Conservation (phyloP, 108 stramenopile genomes). For the Asterionellopsis glacialis region DNA sequence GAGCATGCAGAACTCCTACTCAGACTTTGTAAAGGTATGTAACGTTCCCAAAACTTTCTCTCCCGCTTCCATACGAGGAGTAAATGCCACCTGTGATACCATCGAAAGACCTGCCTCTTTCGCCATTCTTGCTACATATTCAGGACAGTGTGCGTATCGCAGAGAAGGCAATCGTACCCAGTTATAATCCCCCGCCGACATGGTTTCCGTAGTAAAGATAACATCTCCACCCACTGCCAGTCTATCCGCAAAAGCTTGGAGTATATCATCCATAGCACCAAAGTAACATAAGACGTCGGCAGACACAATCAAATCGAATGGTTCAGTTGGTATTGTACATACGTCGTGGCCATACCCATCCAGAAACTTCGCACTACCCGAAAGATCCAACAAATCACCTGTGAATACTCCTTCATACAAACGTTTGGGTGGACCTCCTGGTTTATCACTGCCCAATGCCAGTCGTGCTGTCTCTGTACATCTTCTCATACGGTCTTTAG, state of each 20-base stretch:
- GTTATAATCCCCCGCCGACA: conserved; percentile 41
- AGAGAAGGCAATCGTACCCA: conserved; percentile 50
- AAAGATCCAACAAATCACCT: no score
- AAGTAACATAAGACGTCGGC: conserved; percentile 33
- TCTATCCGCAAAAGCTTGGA: conserved; percentile 31
- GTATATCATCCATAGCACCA: conserved; percentile 44
- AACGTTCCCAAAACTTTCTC: conserved; percentile 55
- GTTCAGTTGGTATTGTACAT: not conserved
- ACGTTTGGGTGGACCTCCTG: no score
- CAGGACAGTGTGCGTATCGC: conserved; percentile 63
- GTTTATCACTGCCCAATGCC: no score
- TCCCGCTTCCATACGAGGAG: conserved; percentile 67
- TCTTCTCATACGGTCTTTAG: no score
- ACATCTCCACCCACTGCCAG: conserved; percentile 12
- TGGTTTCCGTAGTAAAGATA: conserved; percentile 62
- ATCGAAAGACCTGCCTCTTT: conserved; percentile 34
- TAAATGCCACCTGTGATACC: conserved; percentile 37
- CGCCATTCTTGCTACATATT: conserved; percentile 41
- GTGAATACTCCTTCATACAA: no score
- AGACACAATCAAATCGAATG: conserved; percentile 11
- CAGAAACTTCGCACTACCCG: no score
- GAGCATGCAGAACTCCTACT: no score
- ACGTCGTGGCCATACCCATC: no score
- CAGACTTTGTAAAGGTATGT: conserved; percentile 35
- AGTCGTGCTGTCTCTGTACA: no score